Evolutionary conservation across 129 eudicot species (phyloP).

Genomic region (Tanacetum coccineum): DNA sequence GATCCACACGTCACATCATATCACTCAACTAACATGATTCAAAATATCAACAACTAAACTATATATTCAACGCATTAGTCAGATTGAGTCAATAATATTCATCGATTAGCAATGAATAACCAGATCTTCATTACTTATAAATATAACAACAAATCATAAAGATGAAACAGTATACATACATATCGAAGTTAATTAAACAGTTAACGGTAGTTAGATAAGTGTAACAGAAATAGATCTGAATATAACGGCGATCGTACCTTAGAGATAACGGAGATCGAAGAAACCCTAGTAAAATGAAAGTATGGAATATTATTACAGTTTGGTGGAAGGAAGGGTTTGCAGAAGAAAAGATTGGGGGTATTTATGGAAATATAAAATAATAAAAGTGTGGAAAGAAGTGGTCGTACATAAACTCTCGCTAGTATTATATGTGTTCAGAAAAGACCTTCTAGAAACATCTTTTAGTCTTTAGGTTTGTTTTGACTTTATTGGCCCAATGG

Average conservation of each 20-base stretch:
- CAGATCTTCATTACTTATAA: not conserved
- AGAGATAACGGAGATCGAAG: not conserved
- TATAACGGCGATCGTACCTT: constrained; percentile 1
- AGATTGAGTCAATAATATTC: too few relatives aligned
- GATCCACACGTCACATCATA: too few relatives aligned
- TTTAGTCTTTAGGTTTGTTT: not conserved
- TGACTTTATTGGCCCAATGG: not conserved
- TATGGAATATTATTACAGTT: too few relatives aligned
- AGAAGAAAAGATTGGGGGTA: not conserved
- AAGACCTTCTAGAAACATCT: constrained; percentile 3
- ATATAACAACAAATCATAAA: not conserved
- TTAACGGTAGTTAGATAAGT: not conserved
- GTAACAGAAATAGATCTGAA: not conserved
- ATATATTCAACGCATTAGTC: too few relatives aligned
- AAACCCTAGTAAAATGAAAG: not conserved
- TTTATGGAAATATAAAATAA: not conserved
- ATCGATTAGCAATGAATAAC: not conserved
- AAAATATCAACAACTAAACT: too few relatives aligned
- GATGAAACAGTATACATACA: too few relatives aligned
- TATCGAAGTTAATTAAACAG: not conserved
- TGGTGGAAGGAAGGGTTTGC: too few relatives aligned
- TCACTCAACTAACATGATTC: too few relatives aligned
- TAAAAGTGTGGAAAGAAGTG: constrained; percentile 1
- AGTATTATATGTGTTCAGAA: constrained; percentile 1
- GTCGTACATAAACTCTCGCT: constrained; percentile 1